Conservation (phyloP, 805 yeast genomes). For the Kluyveromyces wickerhamii region DNA sequence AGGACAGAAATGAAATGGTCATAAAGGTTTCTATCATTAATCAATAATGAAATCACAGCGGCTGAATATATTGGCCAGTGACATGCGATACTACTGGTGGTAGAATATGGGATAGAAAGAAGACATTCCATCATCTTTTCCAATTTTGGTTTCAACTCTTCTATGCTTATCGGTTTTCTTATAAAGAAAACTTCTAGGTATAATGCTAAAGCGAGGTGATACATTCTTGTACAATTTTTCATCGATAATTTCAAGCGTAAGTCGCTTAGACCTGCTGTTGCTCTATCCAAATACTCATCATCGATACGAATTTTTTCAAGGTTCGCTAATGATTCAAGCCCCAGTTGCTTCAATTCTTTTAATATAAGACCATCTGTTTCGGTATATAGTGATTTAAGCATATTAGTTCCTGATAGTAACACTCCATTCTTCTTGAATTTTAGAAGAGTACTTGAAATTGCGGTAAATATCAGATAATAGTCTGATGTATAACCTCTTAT, state of each 20-base stretch:
- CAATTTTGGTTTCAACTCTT: background rate
- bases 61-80: slow-evolving; percentile 10
- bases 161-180: slow-evolving; percentile 1
- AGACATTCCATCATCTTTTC: slow-evolving; percentile 9
- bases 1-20: slow-evolving; percentile 6
- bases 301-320: background rate
- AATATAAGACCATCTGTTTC: slow-evolving; percentile 1
- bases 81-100: slow-evolving; percentile 3
- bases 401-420: slow-evolving; percentile 7
- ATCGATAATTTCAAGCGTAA: slow-evolving; percentile 8
- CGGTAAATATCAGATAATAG: slow-evolving; percentile 2
- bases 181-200: slow-evolving; percentile 9
- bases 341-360: slow-evolving; percentile 4
- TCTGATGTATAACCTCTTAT: slow-evolving; percentile 3
- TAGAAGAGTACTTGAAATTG: background rate
- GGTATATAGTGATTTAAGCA: slow-evolving; percentile 7
- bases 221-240: slow-evolving; percentile 7
- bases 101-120: slow-evolving; percentile 8
- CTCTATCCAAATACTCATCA: slow-evolving; percentile 2
- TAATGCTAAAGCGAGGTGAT: slow-evolving; percentile 3
- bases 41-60: slow-evolving; percentile 5
- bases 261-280: slow-evolving; percentile 4
- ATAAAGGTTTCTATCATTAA: slow-evolving; percentile 5
- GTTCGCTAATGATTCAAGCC: slow-evolving; percentile 2
- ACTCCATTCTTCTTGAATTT: slow-evolving; percentile 1